These are phyloP conservation scores for Herpetospermum pedunculosum DNA, from an alignment of 306 rosid genomes.

Conservation along the genomic window DNA sequence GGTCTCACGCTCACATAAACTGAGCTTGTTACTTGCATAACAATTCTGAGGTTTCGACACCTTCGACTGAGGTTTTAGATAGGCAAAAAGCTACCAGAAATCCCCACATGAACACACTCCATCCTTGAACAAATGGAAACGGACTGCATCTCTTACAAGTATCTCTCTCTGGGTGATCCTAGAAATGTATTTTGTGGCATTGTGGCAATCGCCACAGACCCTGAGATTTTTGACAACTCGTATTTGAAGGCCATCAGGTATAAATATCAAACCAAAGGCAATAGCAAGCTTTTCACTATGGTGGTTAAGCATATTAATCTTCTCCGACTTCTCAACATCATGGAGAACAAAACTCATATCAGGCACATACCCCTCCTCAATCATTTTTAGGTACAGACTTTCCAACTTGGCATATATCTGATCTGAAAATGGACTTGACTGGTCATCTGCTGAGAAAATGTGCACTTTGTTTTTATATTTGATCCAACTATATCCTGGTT, in stretches of 20 bases:
- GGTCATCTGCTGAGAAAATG: slow-evolving; percentile 76
- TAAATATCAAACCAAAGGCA: slow-evolving; percentile 75
- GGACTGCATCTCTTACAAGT: slow-evolving; percentile 73
- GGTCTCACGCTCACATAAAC: not conserved
- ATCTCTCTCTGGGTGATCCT: slow-evolving; percentile 78
- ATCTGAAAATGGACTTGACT: slow-evolving; percentile 57
- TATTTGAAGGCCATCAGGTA: slow-evolving; percentile 59
- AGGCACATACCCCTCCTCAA: slow-evolving; percentile 66
- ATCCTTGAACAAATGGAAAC: slow-evolving; percentile 84
- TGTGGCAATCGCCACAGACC: slow-evolving; percentile 89
- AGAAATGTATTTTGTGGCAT: slow-evolving; percentile 83
- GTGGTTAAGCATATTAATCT: slow-evolving; percentile 66
- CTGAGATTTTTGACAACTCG: slow-evolving; percentile 73
- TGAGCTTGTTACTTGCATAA: not conserved
- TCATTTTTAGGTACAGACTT: slow-evolving; percentile 42
- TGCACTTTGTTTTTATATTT: slow-evolving; percentile 67
- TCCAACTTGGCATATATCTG: slow-evolving; percentile 70
- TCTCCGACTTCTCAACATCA: slow-evolving; percentile 73
- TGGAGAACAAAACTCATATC: slow-evolving; percentile 76
- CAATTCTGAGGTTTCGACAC: not conserved
- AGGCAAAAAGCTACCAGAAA: slow-evolving; percentile 49
- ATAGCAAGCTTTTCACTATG: slow-evolving; percentile 91
- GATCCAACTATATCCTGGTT: slow-evolving; percentile 94
- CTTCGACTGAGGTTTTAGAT: not conserved
- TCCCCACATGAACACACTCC: slow-evolving; percentile 84